These are phyloP conservation scores for Aschersonia sp. DNA, from an alignment of 2,329 filamentous ascomycete genomes.

Conservation along the genomic window DNA sequence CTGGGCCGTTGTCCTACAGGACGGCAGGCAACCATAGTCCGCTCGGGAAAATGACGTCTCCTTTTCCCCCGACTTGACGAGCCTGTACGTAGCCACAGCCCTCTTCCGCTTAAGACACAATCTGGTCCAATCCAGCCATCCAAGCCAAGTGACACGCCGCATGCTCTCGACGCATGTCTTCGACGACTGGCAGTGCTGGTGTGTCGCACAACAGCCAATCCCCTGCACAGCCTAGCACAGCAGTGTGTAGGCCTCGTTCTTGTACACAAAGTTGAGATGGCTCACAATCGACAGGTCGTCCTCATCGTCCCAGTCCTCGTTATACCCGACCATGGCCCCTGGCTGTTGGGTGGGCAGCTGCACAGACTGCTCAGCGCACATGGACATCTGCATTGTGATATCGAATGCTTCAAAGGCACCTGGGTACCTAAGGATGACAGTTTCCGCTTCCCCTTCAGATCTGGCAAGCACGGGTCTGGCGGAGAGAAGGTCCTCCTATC, in stretches of 20 bases:
- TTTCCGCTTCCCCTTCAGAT: neutral
- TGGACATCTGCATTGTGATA: neutral
- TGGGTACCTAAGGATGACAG: neutral
- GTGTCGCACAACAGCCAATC: neutral
- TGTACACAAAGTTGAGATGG: no score
- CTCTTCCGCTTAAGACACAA: neutral
- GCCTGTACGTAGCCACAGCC: neutral
- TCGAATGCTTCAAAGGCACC: neutral
- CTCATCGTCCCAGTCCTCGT: neutral
- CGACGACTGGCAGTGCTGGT: no score
- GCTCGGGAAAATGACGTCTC: neutral
- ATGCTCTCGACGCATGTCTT: no score
- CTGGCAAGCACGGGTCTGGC: neutral
- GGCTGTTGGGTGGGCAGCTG: neutral
- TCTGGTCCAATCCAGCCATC: neutral
- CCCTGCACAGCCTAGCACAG: neutral
- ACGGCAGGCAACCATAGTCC: neutral
- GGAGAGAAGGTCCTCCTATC: neutral
- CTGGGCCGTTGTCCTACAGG: neutral
- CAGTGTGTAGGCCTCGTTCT: no score
- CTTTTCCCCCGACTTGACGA: neutral
- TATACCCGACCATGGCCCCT: neutral
- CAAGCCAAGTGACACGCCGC: neutral
- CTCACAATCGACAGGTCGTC: neutral
- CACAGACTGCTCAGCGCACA: neutral